Conservation (phyloP, 2,329 filamentous ascomycete species). For the Rhytidhysteron rufulum region DNA sequence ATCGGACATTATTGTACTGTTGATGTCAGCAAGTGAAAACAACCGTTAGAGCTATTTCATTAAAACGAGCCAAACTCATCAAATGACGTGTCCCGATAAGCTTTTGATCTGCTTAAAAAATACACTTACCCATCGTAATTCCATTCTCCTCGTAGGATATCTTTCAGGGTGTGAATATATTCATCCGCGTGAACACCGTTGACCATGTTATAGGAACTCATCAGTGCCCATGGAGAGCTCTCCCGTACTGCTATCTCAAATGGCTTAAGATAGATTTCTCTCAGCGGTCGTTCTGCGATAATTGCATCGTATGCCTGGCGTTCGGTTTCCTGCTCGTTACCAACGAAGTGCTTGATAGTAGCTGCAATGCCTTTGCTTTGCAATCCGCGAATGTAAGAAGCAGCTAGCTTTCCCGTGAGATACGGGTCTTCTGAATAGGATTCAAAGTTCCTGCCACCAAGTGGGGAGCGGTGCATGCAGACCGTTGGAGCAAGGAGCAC, state of each 20-base stretch:
- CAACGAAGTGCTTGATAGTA: slow-evolving; percentile 74
- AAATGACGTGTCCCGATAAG: too few relatives aligned
- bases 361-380: slow-evolving; percentile 72
- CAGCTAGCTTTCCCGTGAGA: slow-evolving; percentile 69
- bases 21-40: slow-evolving; percentile 1
- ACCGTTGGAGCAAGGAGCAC: slow-evolving; percentile 74
- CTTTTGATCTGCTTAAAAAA: too few relatives aligned
- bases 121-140: slow-evolving; percentile 28
- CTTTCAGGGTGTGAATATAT: slow-evolving; percentile 39
- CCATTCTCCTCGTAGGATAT: slow-evolving; percentile 39
- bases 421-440: slow-evolving; percentile 81
- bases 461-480: slow-evolving; percentile 75
- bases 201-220: slow-evolving; percentile 66
- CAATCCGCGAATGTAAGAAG: slow-evolving; percentile 67
- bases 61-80: too few relatives aligned
- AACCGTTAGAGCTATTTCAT: too few relatives aligned
- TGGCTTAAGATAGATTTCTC: slow-evolving; percentile 70
- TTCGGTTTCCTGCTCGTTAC: slow-evolving; percentile 70
- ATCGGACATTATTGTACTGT: slow-evolving; percentile 39
- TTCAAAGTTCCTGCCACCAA: slow-evolving; percentile 84
- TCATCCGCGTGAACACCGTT: slow-evolving; percentile 53
- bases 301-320: slow-evolving; percentile 62
- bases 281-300: slow-evolving; percentile 61
- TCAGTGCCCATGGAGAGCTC: slow-evolving; percentile 63
- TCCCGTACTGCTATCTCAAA: slow-evolving; percentile 71